A percentile compares a stretch with the other conserved stretches of the same genome.
These are phyloP conservation scores for Paspalum notatum DNA, from an alignment of 176 grass and related monocot species.

Conservation along the genomic window DNA sequence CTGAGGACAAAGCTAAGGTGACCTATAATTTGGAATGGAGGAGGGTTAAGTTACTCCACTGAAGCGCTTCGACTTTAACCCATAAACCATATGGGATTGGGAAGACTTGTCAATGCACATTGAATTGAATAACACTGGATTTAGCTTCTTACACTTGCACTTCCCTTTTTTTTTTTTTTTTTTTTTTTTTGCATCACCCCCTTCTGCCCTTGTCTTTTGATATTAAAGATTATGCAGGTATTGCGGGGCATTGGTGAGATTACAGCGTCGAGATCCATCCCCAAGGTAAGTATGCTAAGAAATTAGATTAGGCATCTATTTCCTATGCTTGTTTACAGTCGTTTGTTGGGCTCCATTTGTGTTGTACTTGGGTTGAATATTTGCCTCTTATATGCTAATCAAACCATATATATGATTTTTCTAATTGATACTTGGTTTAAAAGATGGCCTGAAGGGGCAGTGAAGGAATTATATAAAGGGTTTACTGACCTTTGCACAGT, in stretches of 20 bases:
- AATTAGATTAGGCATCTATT: constrained; percentile 21
- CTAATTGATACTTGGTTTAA: constrained; percentile 30
- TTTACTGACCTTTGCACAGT: background rate
- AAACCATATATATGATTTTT: constrained; percentile 2
- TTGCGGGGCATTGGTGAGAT: constrained; percentile 81
- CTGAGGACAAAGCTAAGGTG: no score
- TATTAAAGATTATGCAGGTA: constrained; percentile 56
- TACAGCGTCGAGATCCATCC: constrained; percentile 80
- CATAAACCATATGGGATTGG: background rate
- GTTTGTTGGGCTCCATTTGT: constrained; percentile 27
- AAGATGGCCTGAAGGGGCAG: constrained; percentile 6
- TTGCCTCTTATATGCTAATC: constrained; percentile 27
- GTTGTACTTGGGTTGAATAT: background rate
- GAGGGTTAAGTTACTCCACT: background rate
- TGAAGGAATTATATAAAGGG: background rate
- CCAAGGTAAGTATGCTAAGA: constrained; percentile 62
- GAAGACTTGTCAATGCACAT: constrained; percentile 7
- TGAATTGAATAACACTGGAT: constrained; percentile 14
- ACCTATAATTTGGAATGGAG: no score
- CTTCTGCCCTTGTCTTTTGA: constrained; percentile 37
- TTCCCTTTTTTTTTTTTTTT: background rate
- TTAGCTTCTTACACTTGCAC: constrained; percentile 1
- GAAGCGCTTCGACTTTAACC: background rate
- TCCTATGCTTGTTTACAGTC: background rate
- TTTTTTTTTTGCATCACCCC: background rate